Evolutionary conservation across 805 yeast species (phyloP), one percentile per base, ranked within the genome.

Genomic region (Starmerella stellata): DNA sequence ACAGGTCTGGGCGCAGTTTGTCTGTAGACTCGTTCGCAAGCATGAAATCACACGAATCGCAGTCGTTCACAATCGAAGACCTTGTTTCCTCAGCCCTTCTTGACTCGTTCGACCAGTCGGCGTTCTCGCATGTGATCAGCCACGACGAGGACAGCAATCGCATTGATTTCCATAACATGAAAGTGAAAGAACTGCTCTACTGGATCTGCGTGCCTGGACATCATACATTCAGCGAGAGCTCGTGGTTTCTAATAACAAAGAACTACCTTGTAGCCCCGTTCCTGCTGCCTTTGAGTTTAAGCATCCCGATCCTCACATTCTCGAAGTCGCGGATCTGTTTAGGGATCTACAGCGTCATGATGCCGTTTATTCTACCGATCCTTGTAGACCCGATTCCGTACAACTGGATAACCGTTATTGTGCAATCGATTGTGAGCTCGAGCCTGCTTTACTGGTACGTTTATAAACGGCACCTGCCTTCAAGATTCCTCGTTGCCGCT

Each of bases 251-350:
- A 21, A 46, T 47, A 16, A 14, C 55, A n/a, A 34, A 52, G 17
- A 47, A 54, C 20, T 27, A 57, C 1, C 8, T 56, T 3, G 47
- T 58, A 19, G 53, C 53, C 11, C 61, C 61, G 2, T 46, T 52
- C 9, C 52, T 60, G 4, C 28, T 60, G 7, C 37, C 54, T 5
- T 47, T 59, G 30, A 51, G 58, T 2, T 31, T 49, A 3, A 51
- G 57, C 5, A 44, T 58, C 14, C 64, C 64, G 18, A 29, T 29
- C 7, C 7, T 29, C 16, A 15, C 11, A 5, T 29, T 29, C 14
- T 29, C 32, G 14, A 29, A 29, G 19, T 29, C 32, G 8, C 16
- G 32, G 32, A 7, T 29, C 15, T 29, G 32, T 29, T 15, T 29
- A 8, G 32, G 32, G 8, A 29, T 29, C 9, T 29, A 29, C 32